A percentile compares a stretch with the other conserved stretches of the same genome.
These are phyloP conservation scores for Mycena metata DNA, from an alignment of 768 basidiomycete genomes.

Conservation along the genomic window DNA sequence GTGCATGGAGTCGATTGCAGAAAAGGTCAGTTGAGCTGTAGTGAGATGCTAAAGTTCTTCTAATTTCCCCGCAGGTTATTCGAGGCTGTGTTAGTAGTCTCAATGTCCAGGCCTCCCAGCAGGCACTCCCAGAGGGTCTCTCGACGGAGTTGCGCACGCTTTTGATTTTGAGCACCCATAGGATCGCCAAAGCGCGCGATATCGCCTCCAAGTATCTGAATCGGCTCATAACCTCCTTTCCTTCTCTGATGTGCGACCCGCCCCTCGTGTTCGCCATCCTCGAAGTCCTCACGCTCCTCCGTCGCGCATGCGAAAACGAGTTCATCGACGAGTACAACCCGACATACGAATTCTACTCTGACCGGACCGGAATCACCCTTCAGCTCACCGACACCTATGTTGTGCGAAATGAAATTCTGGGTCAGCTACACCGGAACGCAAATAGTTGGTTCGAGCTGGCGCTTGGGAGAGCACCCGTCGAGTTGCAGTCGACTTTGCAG, in stretches of 20 bases:
- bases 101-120: constrained; percentile 80
- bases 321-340: constrained; percentile 96
- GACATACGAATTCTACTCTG: constrained; percentile 84
- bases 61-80: constrained; percentile 72
- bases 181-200: constrained; percentile 84
- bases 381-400: constrained; percentile 89
- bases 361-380: constrained; percentile 78
- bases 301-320: constrained; percentile 91
- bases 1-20: constrained; percentile 90
- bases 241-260: constrained; percentile 93
- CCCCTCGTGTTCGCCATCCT: constrained; percentile 90
- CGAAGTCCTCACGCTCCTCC: constrained; percentile 90
- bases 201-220: constrained; percentile 88
- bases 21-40: constrained; percentile 69
- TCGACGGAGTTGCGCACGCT: constrained; percentile 82
- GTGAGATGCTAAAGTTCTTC: constrained; percentile 15
- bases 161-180: constrained; percentile 84
- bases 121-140: constrained; percentile 77
- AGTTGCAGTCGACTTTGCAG: constrained; percentile 93
- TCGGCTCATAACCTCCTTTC: constrained; percentile 89
- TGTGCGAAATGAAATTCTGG: constrained; percentile 87
- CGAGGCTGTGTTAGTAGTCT: constrained; percentile 80
- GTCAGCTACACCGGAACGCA: constrained; percentile 79
- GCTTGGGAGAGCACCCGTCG: constrained; percentile 89
- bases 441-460: constrained; percentile 90